Base-by-base conservation (phyloP, 2,329 filamentous ascomycete species). In the Exserohilum rostratum region DNA sequence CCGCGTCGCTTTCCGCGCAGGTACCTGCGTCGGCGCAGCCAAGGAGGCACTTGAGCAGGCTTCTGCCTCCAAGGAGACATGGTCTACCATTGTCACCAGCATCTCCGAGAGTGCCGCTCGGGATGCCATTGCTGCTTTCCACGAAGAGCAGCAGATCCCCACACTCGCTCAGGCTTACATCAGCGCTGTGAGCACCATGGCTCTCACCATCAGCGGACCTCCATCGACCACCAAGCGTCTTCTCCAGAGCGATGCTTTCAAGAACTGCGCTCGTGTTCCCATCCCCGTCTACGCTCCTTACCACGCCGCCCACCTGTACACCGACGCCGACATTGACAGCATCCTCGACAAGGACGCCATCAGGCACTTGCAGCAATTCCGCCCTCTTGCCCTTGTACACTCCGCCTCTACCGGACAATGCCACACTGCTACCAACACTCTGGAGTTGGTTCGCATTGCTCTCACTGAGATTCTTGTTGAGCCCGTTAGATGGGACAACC, bases 81-180 rank as follows among this genome's bases (percentile, higher is more conserved):
- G 88, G 88, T 88, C 87, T 6, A 85, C 84, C 53, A 84, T 89
- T 58, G 80, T 89, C 48, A 79, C 85, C n/a, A 82, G 80, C 39
- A 76, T 82, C 38, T 80, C 77, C 38, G 82, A 86, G 59, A 71
- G 78, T 31, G 77, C 81, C 17, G 83, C 83, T 4, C 80, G 78
- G 63, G 75, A 74, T 37, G 78, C 80, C 12, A 77, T 89, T 9
- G 75, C 73, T 38, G 77, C 80, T n/a, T 90, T 89, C 75, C 83
- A 89, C 72, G 70, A 78, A 54, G 72, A 80, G 40, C 80, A 83
- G 67, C 77, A 76, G 34, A 81, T 84, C 54, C 75, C 83, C 37
- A 72, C 73, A 15, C 80, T 82, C 39, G 70, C 69, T 17, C 80
- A 77, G 58, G 82, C 83, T 2, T 87, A 85, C 72, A 77, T 86